phyloP scores from a whole-genome alignment of 2,329 filamentous ascomycete genomes.

The Rosellinia necatrix region DNA sequence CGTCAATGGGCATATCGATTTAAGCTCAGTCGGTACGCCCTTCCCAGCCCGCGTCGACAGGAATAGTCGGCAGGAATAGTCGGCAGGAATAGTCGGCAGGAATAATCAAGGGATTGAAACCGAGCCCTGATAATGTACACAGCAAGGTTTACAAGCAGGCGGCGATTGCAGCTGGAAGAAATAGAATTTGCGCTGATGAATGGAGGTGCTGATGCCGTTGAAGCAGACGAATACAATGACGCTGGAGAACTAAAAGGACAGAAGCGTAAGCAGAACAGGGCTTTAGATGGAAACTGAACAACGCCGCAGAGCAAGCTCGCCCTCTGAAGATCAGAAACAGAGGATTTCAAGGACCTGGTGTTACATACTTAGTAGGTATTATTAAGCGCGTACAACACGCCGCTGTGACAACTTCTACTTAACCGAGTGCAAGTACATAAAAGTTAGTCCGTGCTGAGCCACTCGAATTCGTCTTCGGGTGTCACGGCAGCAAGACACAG shows the following conservation, averaged over 20 bases:
- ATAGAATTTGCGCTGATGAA: background rate
- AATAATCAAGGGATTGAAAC: background rate
- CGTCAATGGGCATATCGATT: slow-evolving; percentile 21
- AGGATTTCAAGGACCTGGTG: background rate
- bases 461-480: background rate
- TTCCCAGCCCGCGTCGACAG: background rate
- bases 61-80: background rate
- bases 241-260: slow-evolving; percentile 11
- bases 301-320: slow-evolving; percentile 2
- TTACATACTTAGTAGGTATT: background rate
- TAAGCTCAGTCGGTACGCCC: background rate
- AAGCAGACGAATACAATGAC: slow-evolving; percentile 15
- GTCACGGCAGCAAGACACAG: background rate
- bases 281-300: slow-evolving; percentile 3
- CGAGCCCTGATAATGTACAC: slow-evolving; percentile 14
- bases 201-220: slow-evolving; percentile 1
- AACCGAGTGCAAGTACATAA: too few relatives aligned
- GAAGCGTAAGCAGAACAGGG: slow-evolving; percentile 13
- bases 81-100: background rate
- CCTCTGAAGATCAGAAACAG: slow-evolving; percentile 12
- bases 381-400: background rate
- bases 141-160: slow-evolving; percentile 1
- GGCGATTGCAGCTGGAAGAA: background rate
- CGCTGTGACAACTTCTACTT: background rate
- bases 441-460: background rate